phyloP scores from a whole-genome alignment of 805 yeast genomes.

The Wickerhamiella sergipiensis region DNA sequence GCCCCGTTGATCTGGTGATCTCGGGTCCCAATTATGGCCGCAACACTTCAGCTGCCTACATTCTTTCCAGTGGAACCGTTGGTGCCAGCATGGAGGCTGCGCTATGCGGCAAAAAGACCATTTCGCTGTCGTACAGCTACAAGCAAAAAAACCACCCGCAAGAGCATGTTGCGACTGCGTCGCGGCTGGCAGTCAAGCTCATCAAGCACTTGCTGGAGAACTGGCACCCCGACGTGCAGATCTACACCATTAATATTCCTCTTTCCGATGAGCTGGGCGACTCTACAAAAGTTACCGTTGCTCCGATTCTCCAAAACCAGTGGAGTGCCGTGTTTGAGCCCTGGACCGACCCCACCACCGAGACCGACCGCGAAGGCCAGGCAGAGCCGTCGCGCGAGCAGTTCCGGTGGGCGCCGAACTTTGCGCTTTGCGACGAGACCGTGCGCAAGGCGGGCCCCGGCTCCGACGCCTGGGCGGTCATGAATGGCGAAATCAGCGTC shows the following conservation, averaged over 20 bases:
- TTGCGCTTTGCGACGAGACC: constrained; percentile 46
- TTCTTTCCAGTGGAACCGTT: constrained; percentile 84
- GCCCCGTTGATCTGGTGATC: constrained; percentile 69
- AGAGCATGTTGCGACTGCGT: constrained; percentile 45
- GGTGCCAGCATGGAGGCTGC: constrained; percentile 96
- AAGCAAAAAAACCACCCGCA: constrained; percentile 36
- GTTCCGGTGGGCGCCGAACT: constrained; percentile 78
- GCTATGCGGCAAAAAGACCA: constrained; percentile 43
- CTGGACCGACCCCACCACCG: constrained; percentile 18
- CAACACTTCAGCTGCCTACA: constrained; percentile 78
- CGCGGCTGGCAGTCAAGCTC: constrained; percentile 50
- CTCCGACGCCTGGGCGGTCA: constrained; percentile 59
- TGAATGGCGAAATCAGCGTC: constrained; percentile 40
- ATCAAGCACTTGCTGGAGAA: constrained; percentile 42
- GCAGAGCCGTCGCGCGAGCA: neutral
- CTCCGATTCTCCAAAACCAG: constrained; percentile 67
- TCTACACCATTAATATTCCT: constrained; percentile 80
- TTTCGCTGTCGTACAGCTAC: constrained; percentile 84
- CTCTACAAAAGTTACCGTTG: constrained; percentile 53
- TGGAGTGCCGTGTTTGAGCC: constrained; percentile 57
- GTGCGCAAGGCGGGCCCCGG: constrained; percentile 32
- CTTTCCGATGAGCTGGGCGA: constrained; percentile 38
- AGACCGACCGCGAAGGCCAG: constrained; percentile 16
- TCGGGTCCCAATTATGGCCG: constrained; percentile 96
- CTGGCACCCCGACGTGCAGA: constrained; percentile 49